Conservation (phyloP, 768 basidiomycete genomes). For the Tephrocybe sp. region DNA sequence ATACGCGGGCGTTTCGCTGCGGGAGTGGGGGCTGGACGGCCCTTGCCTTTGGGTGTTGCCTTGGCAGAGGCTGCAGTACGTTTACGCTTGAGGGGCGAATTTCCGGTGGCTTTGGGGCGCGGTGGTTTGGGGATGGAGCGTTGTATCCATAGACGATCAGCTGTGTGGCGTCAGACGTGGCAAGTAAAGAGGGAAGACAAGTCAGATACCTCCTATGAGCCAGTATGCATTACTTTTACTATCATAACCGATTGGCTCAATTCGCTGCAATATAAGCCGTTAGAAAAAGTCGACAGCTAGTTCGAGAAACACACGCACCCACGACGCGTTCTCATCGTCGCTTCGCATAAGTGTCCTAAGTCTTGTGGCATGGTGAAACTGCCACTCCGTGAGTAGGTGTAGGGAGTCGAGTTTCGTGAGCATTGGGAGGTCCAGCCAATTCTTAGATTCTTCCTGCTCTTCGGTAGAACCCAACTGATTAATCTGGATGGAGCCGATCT, state of each 20-base stretch:
- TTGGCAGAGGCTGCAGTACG: slow-evolving; percentile 18
- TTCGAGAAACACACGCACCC: slow-evolving; percentile 53
- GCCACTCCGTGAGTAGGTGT: slow-evolving; percentile 78
- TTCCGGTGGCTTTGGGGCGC: slow-evolving; percentile 32
- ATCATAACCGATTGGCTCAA: slow-evolving; percentile 85
- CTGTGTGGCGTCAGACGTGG: slow-evolving; percentile 31
- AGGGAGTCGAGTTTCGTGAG: slow-evolving; percentile 72
- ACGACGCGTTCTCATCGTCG: slow-evolving; percentile 73
- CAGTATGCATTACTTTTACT: slow-evolving; percentile 77
- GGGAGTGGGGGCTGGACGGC: slow-evolving; percentile 8
- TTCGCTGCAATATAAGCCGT: slow-evolving; percentile 48
- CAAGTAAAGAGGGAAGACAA: not conserved
- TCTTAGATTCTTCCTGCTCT: slow-evolving; percentile 41
- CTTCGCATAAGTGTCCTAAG: slow-evolving; percentile 71
- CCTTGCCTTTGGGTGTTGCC: slow-evolving; percentile 14
- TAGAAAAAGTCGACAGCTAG: slow-evolving; percentile 5
- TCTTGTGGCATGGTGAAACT: slow-evolving; percentile 75
- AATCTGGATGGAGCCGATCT: slow-evolving; percentile 12
- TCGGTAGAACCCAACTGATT: slow-evolving; percentile 7
- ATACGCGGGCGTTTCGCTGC: slow-evolving; percentile 22
- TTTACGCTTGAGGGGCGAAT: slow-evolving; percentile 37
- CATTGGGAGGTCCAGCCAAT: slow-evolving; percentile 74
- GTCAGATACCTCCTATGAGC: slow-evolving; percentile 70
- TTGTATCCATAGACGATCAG: slow-evolving; percentile 85
- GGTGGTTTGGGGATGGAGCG: slow-evolving; percentile 40